A percentile compares a stretch with the other conserved stretches of the same genome.
phyloP scores from a whole-genome alignment of 1,139 yeast species.

The Protomyces lactucae-debilis region DNA sequence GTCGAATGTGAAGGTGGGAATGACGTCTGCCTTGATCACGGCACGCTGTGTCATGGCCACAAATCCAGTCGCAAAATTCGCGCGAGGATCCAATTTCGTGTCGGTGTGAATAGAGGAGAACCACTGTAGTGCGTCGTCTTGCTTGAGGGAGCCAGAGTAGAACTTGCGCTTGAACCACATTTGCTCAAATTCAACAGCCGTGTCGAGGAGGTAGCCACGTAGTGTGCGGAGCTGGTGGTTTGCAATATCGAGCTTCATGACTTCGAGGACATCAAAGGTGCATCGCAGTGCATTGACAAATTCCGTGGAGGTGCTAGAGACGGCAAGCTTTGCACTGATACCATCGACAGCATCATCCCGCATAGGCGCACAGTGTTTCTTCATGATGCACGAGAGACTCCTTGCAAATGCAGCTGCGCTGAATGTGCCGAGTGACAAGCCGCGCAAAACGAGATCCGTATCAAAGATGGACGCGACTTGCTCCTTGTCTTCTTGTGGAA shows the following conservation, averaged over 20 bases:
- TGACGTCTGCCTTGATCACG: background rate
- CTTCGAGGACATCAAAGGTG: constrained; percentile 79
- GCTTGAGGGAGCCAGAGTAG: background rate
- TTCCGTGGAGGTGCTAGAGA: constrained; percentile 39
- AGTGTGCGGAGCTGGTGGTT: constrained; percentile 86
- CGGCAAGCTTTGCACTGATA: constrained; percentile 58
- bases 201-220: constrained; percentile 77
- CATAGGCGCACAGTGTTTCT: constrained; percentile 92
- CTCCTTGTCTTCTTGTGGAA: constrained; percentile 72
- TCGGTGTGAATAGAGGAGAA: background rate
- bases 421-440: constrained; percentile 60
- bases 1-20: constrained; percentile 16
- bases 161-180: constrained; percentile 44
- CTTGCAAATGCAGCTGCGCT: constrained; percentile 64
- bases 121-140: background rate
- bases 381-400: constrained; percentile 68
- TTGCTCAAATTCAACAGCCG: constrained; percentile 87
- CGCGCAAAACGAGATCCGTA: constrained; percentile 70
- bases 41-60: background rate
- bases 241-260: constrained; percentile 90
- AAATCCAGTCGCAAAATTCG: constrained; percentile 2
- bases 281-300: constrained; percentile 73
- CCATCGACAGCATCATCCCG: constrained; percentile 85
- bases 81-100: background rate
- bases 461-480: constrained; percentile 72